These are phyloP conservation scores for Syncephalastrum monosporum DNA, from an alignment of 371 early-diverging fungal genomes.

Conservation along the genomic window DNA sequence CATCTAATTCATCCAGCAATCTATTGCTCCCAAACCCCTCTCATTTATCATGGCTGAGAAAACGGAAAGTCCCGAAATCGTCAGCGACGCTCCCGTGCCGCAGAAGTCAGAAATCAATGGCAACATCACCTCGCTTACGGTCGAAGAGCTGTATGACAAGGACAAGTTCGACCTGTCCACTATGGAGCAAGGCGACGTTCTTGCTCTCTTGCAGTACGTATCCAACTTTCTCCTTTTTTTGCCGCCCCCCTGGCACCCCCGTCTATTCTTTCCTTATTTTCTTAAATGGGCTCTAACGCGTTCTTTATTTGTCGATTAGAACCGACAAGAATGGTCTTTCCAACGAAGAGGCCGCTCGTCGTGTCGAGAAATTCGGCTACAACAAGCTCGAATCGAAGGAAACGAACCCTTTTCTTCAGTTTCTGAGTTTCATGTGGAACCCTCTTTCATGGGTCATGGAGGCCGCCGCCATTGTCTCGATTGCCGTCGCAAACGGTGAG, in stretches of 20 bases:
- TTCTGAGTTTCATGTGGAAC: slow-evolving; percentile 80
- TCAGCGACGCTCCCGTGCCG: slow-evolving; percentile 6
- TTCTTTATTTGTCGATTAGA: slow-evolving; percentile 36
- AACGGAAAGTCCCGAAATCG: slow-evolving; percentile 13
- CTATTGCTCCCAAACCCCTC: slow-evolving; percentile 3
- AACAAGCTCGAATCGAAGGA: slow-evolving; percentile 71
- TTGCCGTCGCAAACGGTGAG: slow-evolving; percentile 62
- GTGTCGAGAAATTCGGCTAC: slow-evolving; percentile 62
- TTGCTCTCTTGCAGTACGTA: slow-evolving; percentile 60
- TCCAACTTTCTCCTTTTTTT: slow-evolving; percentile 8
- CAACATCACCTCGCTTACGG: slow-evolving; percentile 27
- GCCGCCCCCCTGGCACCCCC: neutral
- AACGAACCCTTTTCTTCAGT: slow-evolving; percentile 74
- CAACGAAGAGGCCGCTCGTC: slow-evolving; percentile 54
- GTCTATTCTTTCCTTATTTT: slow-evolving; percentile 4
- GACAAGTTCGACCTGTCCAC: slow-evolving; percentile 75
- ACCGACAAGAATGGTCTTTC: slow-evolving; percentile 57
- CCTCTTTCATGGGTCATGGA: slow-evolving; percentile 75
- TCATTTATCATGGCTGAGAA: slow-evolving; percentile 22
- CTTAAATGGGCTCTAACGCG: neutral
- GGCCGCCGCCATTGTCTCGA: slow-evolving; percentile 65
- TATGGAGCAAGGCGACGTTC: slow-evolving; percentile 65
- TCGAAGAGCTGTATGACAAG: slow-evolving; percentile 75
- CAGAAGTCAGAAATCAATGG: slow-evolving; percentile 13
- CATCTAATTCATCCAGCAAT: slow-evolving; percentile 4